A percentile compares a stretch with the other conserved stretches of the same genome.
phyloP scores from a whole-genome alignment of 345 rosid species.

The Gossypium anomalum region DNA sequence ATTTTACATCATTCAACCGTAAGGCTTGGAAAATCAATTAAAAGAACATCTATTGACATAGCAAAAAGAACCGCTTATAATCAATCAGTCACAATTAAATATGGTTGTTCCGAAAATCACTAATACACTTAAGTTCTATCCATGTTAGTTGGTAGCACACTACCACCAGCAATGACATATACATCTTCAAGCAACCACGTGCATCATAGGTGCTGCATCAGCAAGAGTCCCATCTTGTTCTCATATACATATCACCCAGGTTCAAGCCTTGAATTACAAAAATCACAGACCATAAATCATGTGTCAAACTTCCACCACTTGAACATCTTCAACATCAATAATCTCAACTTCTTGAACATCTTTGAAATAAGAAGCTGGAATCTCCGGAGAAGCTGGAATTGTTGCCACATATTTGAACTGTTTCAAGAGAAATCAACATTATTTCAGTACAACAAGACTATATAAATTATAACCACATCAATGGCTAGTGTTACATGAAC shows the following conservation, averaged over 20 bases:
- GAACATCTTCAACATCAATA: not conserved
- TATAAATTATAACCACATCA: not conserved
- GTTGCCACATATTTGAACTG: slow-evolving; percentile 72
- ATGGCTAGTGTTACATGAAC: not conserved
- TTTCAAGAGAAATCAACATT: slow-evolving; percentile 8
- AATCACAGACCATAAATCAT: not conserved
- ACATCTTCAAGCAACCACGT: not conserved
- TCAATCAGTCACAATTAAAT: not conserved
- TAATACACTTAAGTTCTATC: not conserved
- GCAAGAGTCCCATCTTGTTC: slow-evolving; percentile 1
- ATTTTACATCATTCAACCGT: not conserved
- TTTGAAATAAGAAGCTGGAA: slow-evolving; percentile 43
- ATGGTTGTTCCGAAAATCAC: not conserved
- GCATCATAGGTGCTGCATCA: not conserved
- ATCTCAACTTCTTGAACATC: slow-evolving; percentile 26
- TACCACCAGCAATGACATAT: not conserved
- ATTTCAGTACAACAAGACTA: not conserved
- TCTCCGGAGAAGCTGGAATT: slow-evolving; percentile 49
- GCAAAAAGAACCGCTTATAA: not conserved
- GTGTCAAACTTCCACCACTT: not conserved
- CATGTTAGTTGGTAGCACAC: not conserved
- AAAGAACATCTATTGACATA: not conserved
- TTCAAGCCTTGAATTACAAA: slow-evolving; percentile 4
- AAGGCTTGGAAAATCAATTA: not conserved
- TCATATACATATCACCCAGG: not conserved